Percentiles rank a stretch among this genome's conserved stretches.
Conservation (phyloP, 257 asterid species). For the Euphrasia confusa region DNA sequence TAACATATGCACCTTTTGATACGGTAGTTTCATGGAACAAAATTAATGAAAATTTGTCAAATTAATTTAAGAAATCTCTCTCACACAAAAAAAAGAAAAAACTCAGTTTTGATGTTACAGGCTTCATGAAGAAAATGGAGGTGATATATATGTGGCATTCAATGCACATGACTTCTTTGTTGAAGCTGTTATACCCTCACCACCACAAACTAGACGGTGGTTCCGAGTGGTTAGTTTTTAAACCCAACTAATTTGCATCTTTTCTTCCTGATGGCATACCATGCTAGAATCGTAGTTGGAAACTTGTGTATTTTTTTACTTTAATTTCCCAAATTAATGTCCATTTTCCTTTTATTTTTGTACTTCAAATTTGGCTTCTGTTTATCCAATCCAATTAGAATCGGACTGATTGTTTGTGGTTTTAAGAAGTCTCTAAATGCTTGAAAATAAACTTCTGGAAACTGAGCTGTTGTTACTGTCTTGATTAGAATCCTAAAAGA, state of each 20-base stretch:
- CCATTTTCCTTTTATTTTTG: neutral
- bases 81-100: neutral
- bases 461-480: neutral
- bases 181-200: conserved; percentile 57
- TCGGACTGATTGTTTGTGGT: neutral
- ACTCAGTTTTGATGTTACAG: conserved; percentile 35
- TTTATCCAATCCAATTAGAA: neutral
- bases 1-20: no score
- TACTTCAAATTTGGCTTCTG: neutral
- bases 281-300: neutral
- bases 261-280: conserved; percentile 12
- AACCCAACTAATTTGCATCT: conserved; percentile 1
- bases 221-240: conserved; percentile 74
- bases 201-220: conserved; percentile 61
- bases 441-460: no score
- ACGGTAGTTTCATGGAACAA: no score
- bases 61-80: neutral
- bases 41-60: no score
- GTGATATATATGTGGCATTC: conserved; percentile 72
- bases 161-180: conserved; percentile 73
- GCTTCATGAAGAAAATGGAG: conserved; percentile 74
- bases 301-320: no score
- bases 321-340: neutral
- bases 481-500: neutral
- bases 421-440: conserved; percentile 14